Evolutionary conservation across 2,329 filamentous ascomycete species (phyloP).

Genomic region (Botrytis sinoallii): DNA sequence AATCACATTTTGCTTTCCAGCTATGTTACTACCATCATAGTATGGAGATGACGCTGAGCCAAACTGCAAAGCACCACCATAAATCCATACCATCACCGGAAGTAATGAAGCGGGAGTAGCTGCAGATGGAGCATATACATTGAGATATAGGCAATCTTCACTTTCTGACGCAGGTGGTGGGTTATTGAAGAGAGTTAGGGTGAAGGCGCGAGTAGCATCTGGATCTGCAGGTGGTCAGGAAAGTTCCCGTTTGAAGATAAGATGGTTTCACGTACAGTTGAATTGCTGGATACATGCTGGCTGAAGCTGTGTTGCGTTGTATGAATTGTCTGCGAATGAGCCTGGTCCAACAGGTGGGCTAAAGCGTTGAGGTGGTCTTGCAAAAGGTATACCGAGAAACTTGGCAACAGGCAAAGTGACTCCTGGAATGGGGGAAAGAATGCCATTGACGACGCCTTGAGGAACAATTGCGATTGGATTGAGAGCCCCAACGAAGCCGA

Average conservation of each 20-base stretch:
- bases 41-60: slow-evolving; percentile 14
- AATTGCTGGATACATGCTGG: slow-evolving; percentile 16
- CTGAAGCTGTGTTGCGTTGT: slow-evolving; percentile 8
- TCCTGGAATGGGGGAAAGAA: not conserved
- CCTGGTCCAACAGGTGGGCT: slow-evolving; percentile 51
- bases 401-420: slow-evolving; percentile 34
- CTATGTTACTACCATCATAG: slow-evolving; percentile 26
- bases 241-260: not conserved
- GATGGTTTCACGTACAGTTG: not conserved
- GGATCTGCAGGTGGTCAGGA: slow-evolving; percentile 7
- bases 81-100: slow-evolving; percentile 70
- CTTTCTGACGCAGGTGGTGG: slow-evolving; percentile 14
- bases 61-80: slow-evolving; percentile 48
- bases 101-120: not conserved
- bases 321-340: not conserved
- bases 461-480: not conserved
- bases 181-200: not conserved
- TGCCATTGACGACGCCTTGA: not conserved
- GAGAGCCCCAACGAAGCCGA: not conserved
- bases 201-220: not conserved
- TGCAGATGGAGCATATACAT: slow-evolving; percentile 52
- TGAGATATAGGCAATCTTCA: slow-evolving; percentile 64
- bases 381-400: slow-evolving; percentile 71
- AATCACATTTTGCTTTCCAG: slow-evolving; percentile 23
- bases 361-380: slow-evolving; percentile 66